phyloP scores from a whole-genome alignment of 2,329 filamentous ascomycete genomes.

The Acephala macrosclerotiorum region DNA sequence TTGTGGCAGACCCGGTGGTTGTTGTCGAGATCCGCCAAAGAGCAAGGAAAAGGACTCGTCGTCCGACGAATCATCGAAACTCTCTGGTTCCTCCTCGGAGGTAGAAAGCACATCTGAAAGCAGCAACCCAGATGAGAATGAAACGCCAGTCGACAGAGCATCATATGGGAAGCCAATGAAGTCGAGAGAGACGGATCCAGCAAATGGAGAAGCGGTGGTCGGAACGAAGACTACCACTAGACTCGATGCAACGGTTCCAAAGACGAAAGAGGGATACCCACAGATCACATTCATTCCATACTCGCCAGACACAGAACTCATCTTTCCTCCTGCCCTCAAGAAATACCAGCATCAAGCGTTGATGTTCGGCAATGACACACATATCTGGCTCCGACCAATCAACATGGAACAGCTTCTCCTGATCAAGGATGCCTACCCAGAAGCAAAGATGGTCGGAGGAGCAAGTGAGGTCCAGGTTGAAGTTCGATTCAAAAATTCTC shows the following conservation, averaged over 20 bases:
- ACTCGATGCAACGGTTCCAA: conserved; percentile 27
- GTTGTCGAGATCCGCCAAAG: conserved; percentile 72
- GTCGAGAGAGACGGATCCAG: conserved; percentile 24
- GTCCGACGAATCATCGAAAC: conserved; percentile 21
- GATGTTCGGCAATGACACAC: conserved; percentile 91
- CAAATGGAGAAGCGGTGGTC: conserved; percentile 16
- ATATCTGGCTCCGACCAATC: conserved; percentile 88
- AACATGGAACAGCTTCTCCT: conserved; percentile 85
- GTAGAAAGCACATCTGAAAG: conserved; percentile 16
- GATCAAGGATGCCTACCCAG: conserved; percentile 84
- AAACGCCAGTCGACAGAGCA: conserved; percentile 22
- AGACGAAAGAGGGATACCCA: conserved; percentile 18
- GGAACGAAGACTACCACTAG: conserved; percentile 28
- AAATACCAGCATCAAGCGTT: conserved; percentile 81
- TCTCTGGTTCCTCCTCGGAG: conserved; percentile 28
- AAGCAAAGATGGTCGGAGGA: conserved; percentile 90
- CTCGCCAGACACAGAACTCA: conserved; percentile 87
- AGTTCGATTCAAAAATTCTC: conserved; percentile 93
- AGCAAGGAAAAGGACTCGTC: conserved; percentile 43
- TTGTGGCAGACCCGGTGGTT: conserved; percentile 54
- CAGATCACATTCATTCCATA: conserved; percentile 77
- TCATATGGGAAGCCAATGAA: conserved; percentile 36
- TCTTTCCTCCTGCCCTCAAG: conserved; percentile 84
- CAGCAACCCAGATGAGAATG: conserved; percentile 23
- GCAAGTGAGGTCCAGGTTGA: conserved; percentile 98